Conservation (phyloP, 306 rosid species). For the Spatholobus suberectus region DNA sequence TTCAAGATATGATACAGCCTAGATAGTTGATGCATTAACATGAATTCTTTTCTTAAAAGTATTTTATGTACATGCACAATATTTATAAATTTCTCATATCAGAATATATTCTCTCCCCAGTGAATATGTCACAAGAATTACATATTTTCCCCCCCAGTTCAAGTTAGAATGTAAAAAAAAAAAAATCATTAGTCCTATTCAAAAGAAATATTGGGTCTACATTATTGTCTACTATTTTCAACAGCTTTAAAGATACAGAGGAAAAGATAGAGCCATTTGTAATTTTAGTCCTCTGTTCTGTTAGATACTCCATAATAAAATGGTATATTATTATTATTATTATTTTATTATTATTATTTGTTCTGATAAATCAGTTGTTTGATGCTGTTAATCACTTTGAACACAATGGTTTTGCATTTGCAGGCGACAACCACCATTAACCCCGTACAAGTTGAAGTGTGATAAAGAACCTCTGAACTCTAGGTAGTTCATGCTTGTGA, state of each 20-base stretch:
- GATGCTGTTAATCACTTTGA: conserved; percentile 31
- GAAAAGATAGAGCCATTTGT: background rate
- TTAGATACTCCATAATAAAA: background rate
- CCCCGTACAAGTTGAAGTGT: conserved; percentile 89
- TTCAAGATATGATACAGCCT: background rate
- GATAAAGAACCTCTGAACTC: conserved; percentile 86
- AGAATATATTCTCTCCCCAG: background rate
- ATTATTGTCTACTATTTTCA: background rate
- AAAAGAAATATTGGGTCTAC: background rate
- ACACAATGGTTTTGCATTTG: conserved; percentile 44
- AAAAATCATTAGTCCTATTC: background rate
- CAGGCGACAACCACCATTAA: conserved; percentile 77
- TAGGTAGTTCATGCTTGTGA: conserved; percentile 58
- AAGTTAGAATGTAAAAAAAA: background rate
- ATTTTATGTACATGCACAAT: background rate
- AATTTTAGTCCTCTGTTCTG: background rate
- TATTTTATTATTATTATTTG: background rate
- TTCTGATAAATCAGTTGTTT: conserved; percentile 12
- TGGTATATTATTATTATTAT: background rate
- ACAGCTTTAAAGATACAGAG: background rate
- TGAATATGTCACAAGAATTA: background rate
- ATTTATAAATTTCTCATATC: background rate
- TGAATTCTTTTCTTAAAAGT: background rate
- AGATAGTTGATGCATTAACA: background rate
- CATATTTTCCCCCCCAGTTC: background rate